These are phyloP conservation scores for Cylindrotheca fusiformis DNA, from an alignment of 108 stramenopile genomes.

Conservation along the genomic window DNA sequence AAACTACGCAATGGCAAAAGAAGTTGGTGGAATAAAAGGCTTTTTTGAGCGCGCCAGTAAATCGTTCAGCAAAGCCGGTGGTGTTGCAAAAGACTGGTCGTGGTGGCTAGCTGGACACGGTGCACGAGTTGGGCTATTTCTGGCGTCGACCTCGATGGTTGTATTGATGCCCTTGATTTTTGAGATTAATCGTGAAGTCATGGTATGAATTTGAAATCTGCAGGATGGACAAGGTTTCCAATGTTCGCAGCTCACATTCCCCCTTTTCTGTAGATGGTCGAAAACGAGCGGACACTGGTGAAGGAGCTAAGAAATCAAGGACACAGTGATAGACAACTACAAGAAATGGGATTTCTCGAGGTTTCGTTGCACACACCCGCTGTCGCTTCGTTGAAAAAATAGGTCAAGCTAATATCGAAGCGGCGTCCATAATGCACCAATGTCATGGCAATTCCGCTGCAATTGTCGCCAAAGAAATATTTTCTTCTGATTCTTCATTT, in stretches of 20 bases:
- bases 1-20: constrained; percentile 15
- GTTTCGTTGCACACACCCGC: constrained; percentile 47
- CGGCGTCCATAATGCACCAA: too few relatives aligned
- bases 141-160: constrained; percentile 82
- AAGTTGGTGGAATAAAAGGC: constrained; percentile 77
- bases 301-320: constrained; percentile 78
- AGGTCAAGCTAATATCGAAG: too few relatives aligned
- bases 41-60: constrained; percentile 68
- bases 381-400: too few relatives aligned
- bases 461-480: too few relatives aligned
- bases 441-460: too few relatives aligned
- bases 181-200: constrained; percentile 85
- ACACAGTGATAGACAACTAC: constrained; percentile 82
- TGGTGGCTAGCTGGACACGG: constrained; percentile 58
- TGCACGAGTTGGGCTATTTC: constrained; percentile 60
- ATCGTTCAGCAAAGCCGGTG: constrained; percentile 61
- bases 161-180: constrained; percentile 85
- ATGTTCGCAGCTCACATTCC: background rate
- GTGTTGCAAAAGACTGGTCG: constrained; percentile 52
- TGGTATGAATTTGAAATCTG: too few relatives aligned
- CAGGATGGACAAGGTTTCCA: background rate
- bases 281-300: constrained; percentile 70
- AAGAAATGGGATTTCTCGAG: constrained; percentile 83
- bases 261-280: constrained; percentile 63
- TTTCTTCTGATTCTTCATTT: too few relatives aligned